Percentiles rank a stretch among this genome's conserved stretches.
phyloP scores from a whole-genome alignment of 331 rosid species.

The Malus hybrid region DNA sequence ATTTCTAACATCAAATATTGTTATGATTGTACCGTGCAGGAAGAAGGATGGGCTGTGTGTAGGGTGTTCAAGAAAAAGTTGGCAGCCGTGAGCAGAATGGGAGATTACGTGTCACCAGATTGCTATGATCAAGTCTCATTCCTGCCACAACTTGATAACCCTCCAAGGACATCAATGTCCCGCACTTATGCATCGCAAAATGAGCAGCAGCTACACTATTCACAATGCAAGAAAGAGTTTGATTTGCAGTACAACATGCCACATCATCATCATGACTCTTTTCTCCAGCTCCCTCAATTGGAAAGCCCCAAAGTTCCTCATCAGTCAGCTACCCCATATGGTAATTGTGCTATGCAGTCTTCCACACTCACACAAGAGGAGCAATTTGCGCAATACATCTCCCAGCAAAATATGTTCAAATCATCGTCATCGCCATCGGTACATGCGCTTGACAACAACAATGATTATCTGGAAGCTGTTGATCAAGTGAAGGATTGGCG shows the following conservation, averaged over 20 bases:
- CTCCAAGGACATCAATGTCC: slow-evolving; percentile 28
- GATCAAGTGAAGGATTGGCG: slow-evolving; percentile 74
- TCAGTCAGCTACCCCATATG: not conserved
- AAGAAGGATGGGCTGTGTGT: slow-evolving; percentile 96
- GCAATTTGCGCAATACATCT: slow-evolving; percentile 19
- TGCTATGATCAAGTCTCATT: slow-evolving; percentile 69
- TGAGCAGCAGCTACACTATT: slow-evolving; percentile 22
- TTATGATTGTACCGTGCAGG: slow-evolving; percentile 29
- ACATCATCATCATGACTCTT: slow-evolving; percentile 30
- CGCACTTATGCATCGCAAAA: not conserved
- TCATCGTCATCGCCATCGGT: not conserved
- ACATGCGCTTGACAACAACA: slow-evolving; percentile 12
- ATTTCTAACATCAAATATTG: not conserved
- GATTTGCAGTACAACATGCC: slow-evolving; percentile 43
- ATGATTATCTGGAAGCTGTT: slow-evolving; percentile 20
- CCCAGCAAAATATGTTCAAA: slow-evolving; percentile 24
- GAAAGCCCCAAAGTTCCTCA: slow-evolving; percentile 66
- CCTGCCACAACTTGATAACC: slow-evolving; percentile 56
- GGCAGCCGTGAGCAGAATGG: slow-evolving; percentile 45
- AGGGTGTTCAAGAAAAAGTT: slow-evolving; percentile 77
- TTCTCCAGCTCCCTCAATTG: slow-evolving; percentile 75
- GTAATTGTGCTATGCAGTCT: slow-evolving; percentile 21
- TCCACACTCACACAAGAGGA: slow-evolving; percentile 46
- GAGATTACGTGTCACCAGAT: slow-evolving; percentile 66
- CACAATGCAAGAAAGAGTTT: slow-evolving; percentile 60